Evolutionary conservation across 345 rosid species (phyloP).

Genomic region (Hypericum androsaemum): DNA sequence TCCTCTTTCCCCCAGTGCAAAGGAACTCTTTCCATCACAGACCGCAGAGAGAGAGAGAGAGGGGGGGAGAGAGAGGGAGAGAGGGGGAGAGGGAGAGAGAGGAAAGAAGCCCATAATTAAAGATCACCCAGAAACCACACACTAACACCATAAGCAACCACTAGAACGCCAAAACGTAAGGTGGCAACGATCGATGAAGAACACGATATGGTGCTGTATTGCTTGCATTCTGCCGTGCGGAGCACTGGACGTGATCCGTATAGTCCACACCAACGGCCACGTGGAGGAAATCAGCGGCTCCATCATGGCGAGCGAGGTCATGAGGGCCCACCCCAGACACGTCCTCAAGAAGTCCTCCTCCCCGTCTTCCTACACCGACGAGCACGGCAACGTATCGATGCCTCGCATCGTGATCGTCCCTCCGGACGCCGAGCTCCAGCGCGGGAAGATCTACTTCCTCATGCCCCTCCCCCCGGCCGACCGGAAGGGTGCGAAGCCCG

Average conservation of each 20-base stretch:
- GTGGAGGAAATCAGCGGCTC: slow-evolving; percentile 90
- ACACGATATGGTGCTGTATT: slow-evolving; percentile 78
- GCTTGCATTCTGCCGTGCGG: slow-evolving; percentile 98
- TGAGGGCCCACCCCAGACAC: slow-evolving; percentile 76
- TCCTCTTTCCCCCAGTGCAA: slow-evolving; percentile 9
- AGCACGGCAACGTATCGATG: slow-evolving; percentile 27
- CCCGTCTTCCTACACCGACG: slow-evolving; percentile 20
- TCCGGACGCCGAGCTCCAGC: slow-evolving; percentile 84
- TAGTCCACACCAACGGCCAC: slow-evolving; percentile 77
- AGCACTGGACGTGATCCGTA: slow-evolving; percentile 82
- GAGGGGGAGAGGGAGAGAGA: no score
- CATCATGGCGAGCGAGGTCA: slow-evolving; percentile 64
- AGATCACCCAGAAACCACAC: no score
- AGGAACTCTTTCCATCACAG: background rate
- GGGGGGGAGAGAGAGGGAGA: no score
- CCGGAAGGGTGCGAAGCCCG: slow-evolving; percentile 10
- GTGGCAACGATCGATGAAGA: slow-evolving; percentile 38
- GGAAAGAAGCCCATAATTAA: background rate
- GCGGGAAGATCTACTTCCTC: slow-evolving; percentile 92
- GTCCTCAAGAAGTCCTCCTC: slow-evolving; percentile 68
- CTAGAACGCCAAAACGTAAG: no score
- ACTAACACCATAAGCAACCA: no score
- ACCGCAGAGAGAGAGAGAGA: slow-evolving; percentile 8
- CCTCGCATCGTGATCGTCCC: slow-evolving; percentile 78
- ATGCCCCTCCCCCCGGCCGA: slow-evolving; percentile 43